Evolutionary conservation across 139 green algal species (phyloP), one percentile per base, ranked within the genome.

Genomic region (Marvania coccoides): DNA sequence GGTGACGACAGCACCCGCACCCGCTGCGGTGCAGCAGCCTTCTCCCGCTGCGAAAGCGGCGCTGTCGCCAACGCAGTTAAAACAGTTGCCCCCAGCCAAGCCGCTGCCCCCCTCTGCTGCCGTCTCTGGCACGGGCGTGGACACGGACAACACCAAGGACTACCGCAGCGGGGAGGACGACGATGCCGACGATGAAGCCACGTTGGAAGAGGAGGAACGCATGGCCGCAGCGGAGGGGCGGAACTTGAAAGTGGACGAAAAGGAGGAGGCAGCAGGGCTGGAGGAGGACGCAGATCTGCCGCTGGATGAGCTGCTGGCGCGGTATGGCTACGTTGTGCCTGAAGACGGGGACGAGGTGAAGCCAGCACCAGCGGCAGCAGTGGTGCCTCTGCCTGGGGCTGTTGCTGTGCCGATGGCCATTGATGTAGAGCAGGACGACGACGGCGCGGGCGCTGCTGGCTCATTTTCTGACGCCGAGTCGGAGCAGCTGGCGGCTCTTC

Each of bases 271-370:
- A 30, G 73, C 76, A 40, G 90, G 53, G 2, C 78, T 97, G 46
- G 75, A 74, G 33, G 74, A 73, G 2, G 91, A 97, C 54, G 81
- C 80, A 5, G 85, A 97, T 6, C 53, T 97, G 56, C 80, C 92
- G 0, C 58, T 97, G 1, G 91, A 97, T 51, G 60, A 95, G 74
- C 69, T 97, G 53, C 76, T 97, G 65, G 77, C 76, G 1, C 57
- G 64, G 28, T 96, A 90, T 69, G 78, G 78, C 33, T 75, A 73
- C 51, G 71, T 71, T 42, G 29, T 58, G 6, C 33, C 33, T 0
- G 24, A 8, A 29, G 56, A 42, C 15, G 30, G 38, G 12, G 57
- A 6, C 56, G 56, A 31, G 10, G 56, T 10, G 29, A 19, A 51
- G 42, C 42, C 42, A 28, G 19, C 6, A n/a, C 7, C 54, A 12